phyloP scores from a whole-genome alignment of 768 basidiomycete genomes.

The Lactarius deliciosus region DNA sequence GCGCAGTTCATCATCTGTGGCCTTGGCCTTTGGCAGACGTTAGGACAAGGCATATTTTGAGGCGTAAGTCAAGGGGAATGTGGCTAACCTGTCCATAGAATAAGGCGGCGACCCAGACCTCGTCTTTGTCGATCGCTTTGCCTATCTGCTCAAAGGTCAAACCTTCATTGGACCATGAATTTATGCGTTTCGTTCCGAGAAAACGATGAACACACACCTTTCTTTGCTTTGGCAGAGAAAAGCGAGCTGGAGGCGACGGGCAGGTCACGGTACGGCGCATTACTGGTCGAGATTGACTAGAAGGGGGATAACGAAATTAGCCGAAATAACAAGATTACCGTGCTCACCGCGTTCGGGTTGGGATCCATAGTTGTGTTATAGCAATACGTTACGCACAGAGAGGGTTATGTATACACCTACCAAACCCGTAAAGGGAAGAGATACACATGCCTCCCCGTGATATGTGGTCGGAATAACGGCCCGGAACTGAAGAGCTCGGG shows the following conservation, averaged over 20 bases:
- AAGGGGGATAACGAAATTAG: not conserved
- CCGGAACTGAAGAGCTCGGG: too few species aligned
- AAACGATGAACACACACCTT: slow-evolving; percentile 3
- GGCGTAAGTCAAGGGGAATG: not conserved
- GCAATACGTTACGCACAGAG: not conserved
- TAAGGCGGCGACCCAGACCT: slow-evolving; percentile 79
- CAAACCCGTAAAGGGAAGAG: not conserved
- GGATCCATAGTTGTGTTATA: slow-evolving; percentile 10
- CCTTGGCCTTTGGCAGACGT: slow-evolving; percentile 57
- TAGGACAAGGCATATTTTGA: not conserved
- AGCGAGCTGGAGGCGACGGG: not conserved
- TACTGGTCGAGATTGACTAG: slow-evolving; percentile 7
- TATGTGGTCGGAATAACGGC: not conserved
- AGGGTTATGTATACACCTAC: not conserved
- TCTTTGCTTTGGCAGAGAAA: slow-evolving; percentile 1
- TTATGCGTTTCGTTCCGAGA: slow-evolving; percentile 64
- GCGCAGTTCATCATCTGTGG: slow-evolving; percentile 56
- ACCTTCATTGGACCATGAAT: slow-evolving; percentile 43
- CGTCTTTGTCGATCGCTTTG: slow-evolving; percentile 64
- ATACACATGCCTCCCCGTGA: not conserved
- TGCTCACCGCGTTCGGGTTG: slow-evolving; percentile 10
- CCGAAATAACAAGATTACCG: too few species aligned
- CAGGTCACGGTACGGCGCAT: not conserved
- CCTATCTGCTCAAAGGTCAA: slow-evolving; percentile 71
- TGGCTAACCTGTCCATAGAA: slow-evolving; percentile 72